Base-by-base conservation (phyloP, 208 protist genomes). In the Trypanosoma boissoni region DNA sequence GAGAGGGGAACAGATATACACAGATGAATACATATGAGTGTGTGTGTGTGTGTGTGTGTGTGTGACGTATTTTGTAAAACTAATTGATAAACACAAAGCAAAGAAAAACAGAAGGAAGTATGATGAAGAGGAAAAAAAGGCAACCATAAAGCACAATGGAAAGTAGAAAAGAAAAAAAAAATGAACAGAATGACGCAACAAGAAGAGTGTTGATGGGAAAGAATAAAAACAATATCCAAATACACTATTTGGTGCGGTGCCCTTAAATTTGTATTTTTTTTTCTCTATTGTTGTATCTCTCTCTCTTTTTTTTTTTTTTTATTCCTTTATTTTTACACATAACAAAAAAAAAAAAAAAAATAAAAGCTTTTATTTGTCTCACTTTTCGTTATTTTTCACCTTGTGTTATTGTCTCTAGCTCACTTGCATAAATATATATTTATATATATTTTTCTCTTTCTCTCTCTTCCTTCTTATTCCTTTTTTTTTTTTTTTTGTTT, bases 51-150 rank as follows among this genome's bases (percentile, higher is more conserved):
- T n/a, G n/a, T n/a, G n/a, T n/a, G n/a, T 9, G 18, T 49, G 23
- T 49, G 12, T 20, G 8, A 9, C 23, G 44, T 20, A 20, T 10
- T 20, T 10, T 9, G 12, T 20, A 55, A 21, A 39, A 32, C 8
- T 1, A 37, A 3, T 55, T 18, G 83, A 84, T 41, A 79, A 83
- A 51, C 44, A 50, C 3, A 6, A 32, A n/a, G 20, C 36, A 24
- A 14, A 31, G 43, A 36, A 28, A n/a, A 28, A 32, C 10, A 39
- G 44, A 27, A 48, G 29, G 45, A 49, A 59, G 24, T 32, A 32
- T 2, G 29, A 59, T 18, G 6, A 46, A 36, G 16, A 18, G 31
- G 1, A 46, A 34, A 59, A 44, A 46, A 46, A 31, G 23, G 46
- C 43, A 42, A 41, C n/a, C 8, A 55, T 0, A 7, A 34, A 51